Evolutionary conservation across 2,329 filamentous ascomycete genomes (phyloP).

Genomic region (Elsinoe necatrix): DNA sequence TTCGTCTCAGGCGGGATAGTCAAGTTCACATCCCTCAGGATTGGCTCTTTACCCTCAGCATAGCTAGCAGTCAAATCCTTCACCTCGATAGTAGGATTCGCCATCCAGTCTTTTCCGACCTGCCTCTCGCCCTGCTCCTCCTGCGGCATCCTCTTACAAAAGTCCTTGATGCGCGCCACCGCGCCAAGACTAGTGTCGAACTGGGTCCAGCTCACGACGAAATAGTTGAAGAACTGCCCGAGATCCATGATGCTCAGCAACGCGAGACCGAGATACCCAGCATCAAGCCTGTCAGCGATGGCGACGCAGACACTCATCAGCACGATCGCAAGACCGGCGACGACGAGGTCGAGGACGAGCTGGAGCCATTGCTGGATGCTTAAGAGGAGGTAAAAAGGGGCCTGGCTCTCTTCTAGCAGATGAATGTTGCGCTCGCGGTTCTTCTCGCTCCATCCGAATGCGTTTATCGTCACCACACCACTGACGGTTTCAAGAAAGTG

Average conservation of each 20-base stretch:
- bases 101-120: constrained; percentile 66
- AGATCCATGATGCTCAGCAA: constrained; percentile 48
- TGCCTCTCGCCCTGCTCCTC: constrained; percentile 50
- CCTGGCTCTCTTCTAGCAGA: constrained; percentile 35
- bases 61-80: constrained; percentile 45
- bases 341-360: constrained; percentile 14
- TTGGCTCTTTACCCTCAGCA: constrained; percentile 25
- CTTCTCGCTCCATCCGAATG: constrained; percentile 40
- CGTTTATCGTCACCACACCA: constrained; percentile 43
- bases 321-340: constrained; percentile 20
- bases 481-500: constrained; percentile 45
- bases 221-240: constrained; percentile 42
- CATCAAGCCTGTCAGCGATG: constrained; percentile 35
- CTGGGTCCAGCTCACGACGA: constrained; percentile 48
- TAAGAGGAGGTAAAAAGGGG: constrained; percentile 40
- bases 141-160: constrained; percentile 37
- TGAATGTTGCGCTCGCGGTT: constrained; percentile 32
- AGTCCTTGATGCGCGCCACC: constrained; percentile 48
- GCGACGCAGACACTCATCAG: constrained; percentile 30
- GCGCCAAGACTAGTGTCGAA: constrained; percentile 52
- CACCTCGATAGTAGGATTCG: constrained; percentile 64
- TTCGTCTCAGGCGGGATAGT: constrained; percentile 41
- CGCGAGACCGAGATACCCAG: constrained; percentile 46
- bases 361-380: constrained; percentile 15
- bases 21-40: constrained; percentile 41